Conservation (phyloP, 2,329 filamentous ascomycete genomes). For the Pyricularia sp. region DNA sequence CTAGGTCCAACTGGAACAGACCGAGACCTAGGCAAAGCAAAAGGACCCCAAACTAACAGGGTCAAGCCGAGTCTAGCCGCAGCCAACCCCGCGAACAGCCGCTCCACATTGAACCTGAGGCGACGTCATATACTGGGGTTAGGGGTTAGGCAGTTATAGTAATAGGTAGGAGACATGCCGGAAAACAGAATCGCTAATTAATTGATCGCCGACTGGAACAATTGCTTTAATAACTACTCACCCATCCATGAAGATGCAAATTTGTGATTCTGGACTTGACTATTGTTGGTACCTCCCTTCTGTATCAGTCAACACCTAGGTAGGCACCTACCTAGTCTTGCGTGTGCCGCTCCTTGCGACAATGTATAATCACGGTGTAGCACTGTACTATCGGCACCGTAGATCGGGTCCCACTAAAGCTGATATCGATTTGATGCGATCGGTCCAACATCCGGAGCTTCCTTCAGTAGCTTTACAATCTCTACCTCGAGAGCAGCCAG, state of each 20-base stretch:
- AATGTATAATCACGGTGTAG: background rate
- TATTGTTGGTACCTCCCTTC: no score
- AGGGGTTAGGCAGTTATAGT: background rate
- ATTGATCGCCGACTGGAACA: background rate
- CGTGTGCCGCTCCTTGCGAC: no score
- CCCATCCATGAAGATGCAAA: background rate
- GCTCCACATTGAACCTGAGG: background rate
- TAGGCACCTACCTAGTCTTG: no score
- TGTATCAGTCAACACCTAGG: no score
- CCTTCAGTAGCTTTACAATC: background rate
- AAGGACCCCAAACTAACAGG: background rate
- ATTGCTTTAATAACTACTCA: background rate
- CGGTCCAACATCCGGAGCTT: background rate
- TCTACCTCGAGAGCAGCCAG: background rate
- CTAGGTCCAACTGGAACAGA: background rate
- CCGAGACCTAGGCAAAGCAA: background rate
- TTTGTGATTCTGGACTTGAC: background rate
- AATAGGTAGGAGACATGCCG: no score
- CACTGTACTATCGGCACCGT: background rate
- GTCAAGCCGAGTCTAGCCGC: slow-evolving; percentile 10
- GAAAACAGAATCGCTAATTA: background rate
- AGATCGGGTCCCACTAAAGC: background rate
- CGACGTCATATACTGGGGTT: background rate
- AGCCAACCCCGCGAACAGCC: slow-evolving; percentile 2
- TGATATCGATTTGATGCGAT: background rate